Base-by-base conservation (phyloP, 1,139 yeast genomes). In the Pichia sorboxylosa region DNA sequence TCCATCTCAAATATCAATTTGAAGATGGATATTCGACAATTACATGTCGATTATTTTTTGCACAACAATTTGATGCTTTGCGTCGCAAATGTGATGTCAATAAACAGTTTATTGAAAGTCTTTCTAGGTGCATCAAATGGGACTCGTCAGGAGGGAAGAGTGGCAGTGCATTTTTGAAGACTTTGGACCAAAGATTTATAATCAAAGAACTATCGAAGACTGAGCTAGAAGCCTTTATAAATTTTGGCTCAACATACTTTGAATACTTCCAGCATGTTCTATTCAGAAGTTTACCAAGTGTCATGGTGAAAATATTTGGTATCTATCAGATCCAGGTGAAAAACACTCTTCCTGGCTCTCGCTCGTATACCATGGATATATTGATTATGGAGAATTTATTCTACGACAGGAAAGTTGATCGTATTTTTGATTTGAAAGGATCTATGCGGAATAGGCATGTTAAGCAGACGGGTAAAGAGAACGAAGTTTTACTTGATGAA, bases 381-480 rank as follows among this genome's bases (percentile, higher is more conserved):
- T 66, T 92, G 39, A 90, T 92, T 33, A 90, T 87, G 96, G 99
- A 92, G 58, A 90, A 92, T 50, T 59, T 92, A 38, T 90, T 90
- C 48, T 90, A 87, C 54, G 81, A 82, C 47, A 70, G 77, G 36
- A 80, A 80, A 44, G 80, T 92, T 38, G 69, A 85, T 13, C 63
- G 97, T 44, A 85, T 90, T 28, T 92, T 90, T 57, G 99, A 92
- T 55, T 66, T 92, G 53, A 92, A 92, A 56, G 99, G 99, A 0
- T 85, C 97, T 0, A 90, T 92, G 98, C 64, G 98, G 40, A 92
- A 92, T 55, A 66, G 99, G 41, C 97, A 87, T 49, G 98, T 87
- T 22, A 81, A 90, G 45, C 95, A 87, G 54, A 92, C 98, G 0
- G 99, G 98, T 5, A 76, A 75, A 48, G 96, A 81, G 43, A 85